Evolutionary conservation across 495 filamentous ascomycete genomes (phyloP).

Genomic region (Penicillium canescens): DNA sequence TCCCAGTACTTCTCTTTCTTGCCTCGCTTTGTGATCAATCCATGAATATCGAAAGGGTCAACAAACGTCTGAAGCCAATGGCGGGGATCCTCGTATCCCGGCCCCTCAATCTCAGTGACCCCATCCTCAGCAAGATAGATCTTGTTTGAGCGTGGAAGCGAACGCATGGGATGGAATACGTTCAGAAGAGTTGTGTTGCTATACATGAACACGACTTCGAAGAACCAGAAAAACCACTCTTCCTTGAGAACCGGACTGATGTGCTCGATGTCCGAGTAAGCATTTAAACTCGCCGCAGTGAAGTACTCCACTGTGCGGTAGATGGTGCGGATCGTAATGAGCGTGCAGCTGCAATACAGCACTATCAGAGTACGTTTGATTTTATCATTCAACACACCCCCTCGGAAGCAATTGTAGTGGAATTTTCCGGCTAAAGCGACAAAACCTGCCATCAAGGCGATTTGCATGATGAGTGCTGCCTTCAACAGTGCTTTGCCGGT

Average conservation of each 20-base stretch:
- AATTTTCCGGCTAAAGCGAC: slow-evolving; percentile 57
- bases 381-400: slow-evolving; percentile 53
- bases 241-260: slow-evolving; percentile 59
- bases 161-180: slow-evolving; percentile 59
- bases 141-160: slow-evolving; percentile 61
- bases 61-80: slow-evolving; percentile 55
- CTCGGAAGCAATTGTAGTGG: slow-evolving; percentile 56
- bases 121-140: slow-evolving; percentile 66
- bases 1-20: slow-evolving; percentile 60
- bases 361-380: slow-evolving; percentile 58
- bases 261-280: slow-evolving; percentile 33
- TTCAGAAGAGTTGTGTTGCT: slow-evolving; percentile 62
- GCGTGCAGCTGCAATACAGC: slow-evolving; percentile 59
- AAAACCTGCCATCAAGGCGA: slow-evolving; percentile 63
- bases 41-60: slow-evolving; percentile 68
- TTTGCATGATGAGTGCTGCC: slow-evolving; percentile 65
- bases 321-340: slow-evolving; percentile 64
- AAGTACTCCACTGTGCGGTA: slow-evolving; percentile 68
- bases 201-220: slow-evolving; percentile 67
- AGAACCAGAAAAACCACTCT: slow-evolving; percentile 75
- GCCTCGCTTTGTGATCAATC: slow-evolving; percentile 52
- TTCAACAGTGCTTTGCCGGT: slow-evolving; percentile 63
- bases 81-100: slow-evolving; percentile 61
- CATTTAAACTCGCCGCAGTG: slow-evolving; percentile 39
- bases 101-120: slow-evolving; percentile 61